Base-by-base conservation (phyloP, 2,329 filamentous ascomycete species). In the Pezicula radicicola region DNA sequence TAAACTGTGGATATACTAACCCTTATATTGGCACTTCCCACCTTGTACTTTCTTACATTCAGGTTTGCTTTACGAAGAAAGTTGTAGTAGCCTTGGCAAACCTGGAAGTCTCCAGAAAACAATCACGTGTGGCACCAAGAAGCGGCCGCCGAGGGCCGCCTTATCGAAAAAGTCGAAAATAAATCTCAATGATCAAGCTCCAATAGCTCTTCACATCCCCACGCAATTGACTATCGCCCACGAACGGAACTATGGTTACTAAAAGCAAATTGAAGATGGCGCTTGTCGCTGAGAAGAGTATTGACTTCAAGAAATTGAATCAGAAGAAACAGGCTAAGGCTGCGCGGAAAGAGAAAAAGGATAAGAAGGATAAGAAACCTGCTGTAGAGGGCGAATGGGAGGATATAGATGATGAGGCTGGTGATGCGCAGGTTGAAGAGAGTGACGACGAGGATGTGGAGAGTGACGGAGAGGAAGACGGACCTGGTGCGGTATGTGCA, bases 211-310 rank as follows among this genome's bases (percentile, higher is more conserved):
- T 16, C 19, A 40, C 15, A 40, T 13, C 37, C 37, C 10, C 37
- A 40, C 42, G 27, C n/a, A 27, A 45, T 45, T 45, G 42, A 16
- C 37, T 16, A 40, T 16, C 37, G 37, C 10, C 6, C 7, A 45
- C 42, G 27, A 33, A 33, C 12, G 42, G 12, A 27, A 65, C 53
- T 39, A 68, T 68, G 66, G 61, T 65, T 48, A 66, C 56, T 27
- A 71, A 72, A 63, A 62, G 67, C 52, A 79, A 76, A 58, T 69
- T 83, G 49, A 79, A 77, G 66, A 68, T 77, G 65, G 80, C 80
- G 9, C 68, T 84, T 15, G 74, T 73, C 44, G 76, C 76, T 39
- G 76, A 84, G 46, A 81, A 83, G 65, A 75, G 77, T 42, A 66
- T 69, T 13, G 79, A 83, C 54, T 77, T 77, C 45, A 70, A 76